Evolutionary conservation across 768 basidiomycete species (phyloP), one percentile per base, ranked within the genome.

Genomic region (Inosperma sp.): DNA sequence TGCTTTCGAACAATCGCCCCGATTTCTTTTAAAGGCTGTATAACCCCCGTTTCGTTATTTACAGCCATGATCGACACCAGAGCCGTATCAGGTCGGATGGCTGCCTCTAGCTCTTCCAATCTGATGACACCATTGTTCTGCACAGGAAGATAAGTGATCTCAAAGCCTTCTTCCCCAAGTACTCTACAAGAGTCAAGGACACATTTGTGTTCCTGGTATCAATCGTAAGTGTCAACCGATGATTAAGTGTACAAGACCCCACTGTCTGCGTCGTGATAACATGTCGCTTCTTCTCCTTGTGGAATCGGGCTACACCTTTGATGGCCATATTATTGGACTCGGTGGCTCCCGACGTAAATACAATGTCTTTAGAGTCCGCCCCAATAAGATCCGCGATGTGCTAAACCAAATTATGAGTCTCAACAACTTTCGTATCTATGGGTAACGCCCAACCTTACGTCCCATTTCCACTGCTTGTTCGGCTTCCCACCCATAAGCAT

Each of bases 401-500:
- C 90, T 97, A 27, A 27, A 31, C 21, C 17, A 21, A 33, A 19
- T 26, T 22, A 49, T 48, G 27, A 43, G 50, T 51, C n/a, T 29
- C 47, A 6, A 5, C 16, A 47, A 43, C 13, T 17, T 13, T 31
- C 12, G 36, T 36, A 36, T 31, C 14, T 27, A 26, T 12, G 17
- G 36, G 42, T 23, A 17, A 13, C 29, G 34, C 49, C 60, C 27
- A 44, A 84, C 93, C 78, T 89, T 84, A 48, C 96, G 81, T 3
- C 93, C 94, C 54, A 86, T 83, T 64, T 98, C 96, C 6, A 96
- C 90, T 0, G 88, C 96, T 62, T 85, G 78, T 62, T 99, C 96
- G 5, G 95, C 92, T 70, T 99, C 96, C 96, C 96, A 99, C 3
- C 96, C 96, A 67, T 98, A 99, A 1, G 96, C 93, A 69, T 99